Evolutionary conservation across 805 yeast genomes (phyloP).

Genomic region (Brettanomyces bruxellensis): DNA sequence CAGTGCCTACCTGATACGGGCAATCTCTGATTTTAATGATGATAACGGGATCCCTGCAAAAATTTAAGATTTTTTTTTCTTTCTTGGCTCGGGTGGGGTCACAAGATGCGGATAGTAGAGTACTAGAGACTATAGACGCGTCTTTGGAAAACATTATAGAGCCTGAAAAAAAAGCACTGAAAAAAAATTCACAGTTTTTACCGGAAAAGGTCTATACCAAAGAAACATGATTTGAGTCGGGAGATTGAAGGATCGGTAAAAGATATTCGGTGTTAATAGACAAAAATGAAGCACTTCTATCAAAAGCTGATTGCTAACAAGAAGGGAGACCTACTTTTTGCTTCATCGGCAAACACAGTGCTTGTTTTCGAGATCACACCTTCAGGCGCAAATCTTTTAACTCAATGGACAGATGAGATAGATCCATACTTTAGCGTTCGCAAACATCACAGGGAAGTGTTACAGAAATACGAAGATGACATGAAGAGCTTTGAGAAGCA

Average conservation of each 20-base stretch:
- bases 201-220: too few relatives aligned
- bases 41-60: not conserved
- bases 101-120: too few relatives aligned
- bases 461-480: slow-evolving; percentile 26
- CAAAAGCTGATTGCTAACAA: slow-evolving; percentile 43
- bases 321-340: slow-evolving; percentile 41
- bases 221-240: too few relatives aligned
- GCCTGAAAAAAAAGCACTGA: too few relatives aligned
- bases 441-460: slow-evolving; percentile 37
- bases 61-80: too few relatives aligned
- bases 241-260: too few relatives aligned
- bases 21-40: too few relatives aligned
- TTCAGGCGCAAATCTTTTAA: slow-evolving; percentile 36
- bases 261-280: not conserved
- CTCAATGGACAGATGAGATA: slow-evolving; percentile 55
- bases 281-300: slow-evolving; percentile 57
- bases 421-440: slow-evolving; percentile 37
- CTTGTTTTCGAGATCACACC: slow-evolving; percentile 34
- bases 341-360: slow-evolving; percentile 51
- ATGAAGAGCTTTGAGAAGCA: slow-evolving; percentile 19
- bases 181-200: too few relatives aligned
- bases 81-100: not conserved
- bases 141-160: too few relatives aligned
- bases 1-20: too few relatives aligned
- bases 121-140: too few relatives aligned